These are phyloP conservation scores for Excoecaria agallocha DNA, from an alignment of 345 rosid species.

Conservation along the genomic window DNA sequence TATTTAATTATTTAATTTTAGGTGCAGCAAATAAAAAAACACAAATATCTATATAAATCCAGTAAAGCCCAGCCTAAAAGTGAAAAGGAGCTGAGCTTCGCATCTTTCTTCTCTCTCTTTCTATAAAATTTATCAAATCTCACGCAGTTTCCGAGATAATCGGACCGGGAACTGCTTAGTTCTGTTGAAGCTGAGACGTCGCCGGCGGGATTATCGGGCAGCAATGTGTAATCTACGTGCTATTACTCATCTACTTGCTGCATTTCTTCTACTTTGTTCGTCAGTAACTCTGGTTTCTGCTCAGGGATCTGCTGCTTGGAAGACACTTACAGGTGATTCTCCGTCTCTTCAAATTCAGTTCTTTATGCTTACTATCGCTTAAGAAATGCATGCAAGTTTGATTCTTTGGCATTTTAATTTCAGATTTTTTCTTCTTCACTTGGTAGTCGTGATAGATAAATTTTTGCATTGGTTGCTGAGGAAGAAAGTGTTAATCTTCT, in stretches of 20 bases:
- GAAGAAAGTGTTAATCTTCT: background rate
- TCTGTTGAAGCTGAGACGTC: background rate
- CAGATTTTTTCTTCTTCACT: too few species aligned
- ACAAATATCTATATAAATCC: background rate
- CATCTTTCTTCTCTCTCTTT: background rate
- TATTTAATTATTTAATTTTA: too few species aligned
- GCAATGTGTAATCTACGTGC: slow-evolving; percentile 7
- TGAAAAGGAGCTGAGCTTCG: background rate
- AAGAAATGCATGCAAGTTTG: background rate
- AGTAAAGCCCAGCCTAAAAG: slow-evolving; percentile 8
- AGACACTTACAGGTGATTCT: slow-evolving; percentile 17
- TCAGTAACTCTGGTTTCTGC: slow-evolving; percentile 7
- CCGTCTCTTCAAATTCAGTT: background rate
- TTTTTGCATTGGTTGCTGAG: slow-evolving; percentile 2
- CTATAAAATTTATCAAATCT: slow-evolving; percentile 9
- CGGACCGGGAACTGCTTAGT: background rate
- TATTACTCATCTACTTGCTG: background rate
- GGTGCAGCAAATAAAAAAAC: too few species aligned
- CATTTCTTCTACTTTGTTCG: slow-evolving; percentile 9
- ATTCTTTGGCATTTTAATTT: background rate
- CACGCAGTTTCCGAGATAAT: background rate
- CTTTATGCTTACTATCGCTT: background rate
- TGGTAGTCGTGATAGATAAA: background rate
- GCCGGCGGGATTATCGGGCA: slow-evolving; percentile 15
- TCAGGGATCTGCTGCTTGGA: slow-evolving; percentile 10